These are phyloP conservation scores for Phytopythium ostracodes DNA, from an alignment of 352 stramenopile species.

Conservation along the genomic window DNA sequence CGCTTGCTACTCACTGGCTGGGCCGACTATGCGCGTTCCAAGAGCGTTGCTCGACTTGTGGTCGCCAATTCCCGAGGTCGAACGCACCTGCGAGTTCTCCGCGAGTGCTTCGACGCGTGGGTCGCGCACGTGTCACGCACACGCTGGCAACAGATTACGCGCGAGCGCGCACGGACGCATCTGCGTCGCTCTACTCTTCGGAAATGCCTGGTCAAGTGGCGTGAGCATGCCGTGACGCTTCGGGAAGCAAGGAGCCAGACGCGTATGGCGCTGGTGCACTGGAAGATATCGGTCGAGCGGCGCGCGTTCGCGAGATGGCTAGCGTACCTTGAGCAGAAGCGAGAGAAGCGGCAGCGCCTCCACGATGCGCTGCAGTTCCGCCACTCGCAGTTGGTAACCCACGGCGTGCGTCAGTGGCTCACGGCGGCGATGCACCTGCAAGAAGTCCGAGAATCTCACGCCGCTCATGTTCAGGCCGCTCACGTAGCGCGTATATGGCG, in stretches of 20 bases:
- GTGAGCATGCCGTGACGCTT: conserved; percentile 11
- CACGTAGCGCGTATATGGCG: conserved; percentile 22
- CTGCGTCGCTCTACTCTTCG: conserved; percentile 15
- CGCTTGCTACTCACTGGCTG: conserved; percentile 13
- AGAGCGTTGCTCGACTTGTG: conserved; percentile 20
- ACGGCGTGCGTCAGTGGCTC: conserved; percentile 46
- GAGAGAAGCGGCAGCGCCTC: conserved; percentile 32
- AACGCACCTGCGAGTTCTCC: conserved; percentile 20
- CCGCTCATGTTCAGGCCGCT: conserved; percentile 15
- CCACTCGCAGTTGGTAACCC: conserved; percentile 34
- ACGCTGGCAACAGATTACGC: conserved; percentile 42
- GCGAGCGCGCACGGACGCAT: conserved; percentile 27
- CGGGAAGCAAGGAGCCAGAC: conserved; percentile 21
- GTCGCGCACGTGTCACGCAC: conserved; percentile 22
- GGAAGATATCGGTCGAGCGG: conserved; percentile 39
- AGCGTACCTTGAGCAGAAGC: conserved; percentile 25
- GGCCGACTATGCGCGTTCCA: conserved; percentile 18
- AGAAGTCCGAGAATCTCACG: conserved; percentile 24
- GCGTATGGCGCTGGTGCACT: conserved; percentile 38
- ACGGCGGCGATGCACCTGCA: conserved; percentile 33
- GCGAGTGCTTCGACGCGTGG: conserved; percentile 23
- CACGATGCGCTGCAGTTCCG: conserved; percentile 50
- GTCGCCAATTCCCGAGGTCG: conserved; percentile 29
- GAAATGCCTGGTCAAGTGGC: conserved; percentile 34
- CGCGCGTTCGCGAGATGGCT: conserved; percentile 30